Evolutionary conservation across 2,329 filamentous ascomycete genomes (phyloP).

Genomic region (Ophiocordyceps camponoti-rufipedis): DNA sequence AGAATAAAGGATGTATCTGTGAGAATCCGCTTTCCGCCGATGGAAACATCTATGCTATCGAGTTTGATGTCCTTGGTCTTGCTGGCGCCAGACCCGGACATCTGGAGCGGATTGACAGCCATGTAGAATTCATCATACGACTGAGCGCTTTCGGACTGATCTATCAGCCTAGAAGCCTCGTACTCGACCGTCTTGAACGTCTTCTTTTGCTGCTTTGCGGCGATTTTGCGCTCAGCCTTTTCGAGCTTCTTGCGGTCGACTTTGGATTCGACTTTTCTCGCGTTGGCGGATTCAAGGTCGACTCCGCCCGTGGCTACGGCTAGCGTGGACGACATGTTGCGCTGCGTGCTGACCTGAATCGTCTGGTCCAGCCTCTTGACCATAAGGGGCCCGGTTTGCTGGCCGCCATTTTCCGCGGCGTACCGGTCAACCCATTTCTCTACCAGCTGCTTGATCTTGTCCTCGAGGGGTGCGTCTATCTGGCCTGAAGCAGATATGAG

Average conservation of each 20-base stretch:
- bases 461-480: slow-evolving; percentile 50
- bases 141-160: slow-evolving; percentile 64
- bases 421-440: slow-evolving; percentile 79
- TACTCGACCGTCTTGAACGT: slow-evolving; percentile 97
- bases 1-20: slow-evolving; percentile 81
- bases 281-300: slow-evolving; percentile 84
- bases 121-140: slow-evolving; percentile 99
- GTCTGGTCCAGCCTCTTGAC: slow-evolving; percentile 83
- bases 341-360: slow-evolving; percentile 82
- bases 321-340: slow-evolving; percentile 90
- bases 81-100: slow-evolving; percentile 50
- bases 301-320: slow-evolving; percentile 71
- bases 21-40: slow-evolving; percentile 74
- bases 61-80: slow-evolving; percentile 99
- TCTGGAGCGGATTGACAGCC: slow-evolving; percentile 90
- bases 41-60: slow-evolving; percentile 87
- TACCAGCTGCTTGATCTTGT: slow-evolving; percentile 66
- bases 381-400: slow-evolving; percentile 54
- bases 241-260: slow-evolving; percentile 98
- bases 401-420: slow-evolving; percentile 52
- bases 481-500: slow-evolving; percentile 87
- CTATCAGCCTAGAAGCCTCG: slow-evolving; percentile 78
- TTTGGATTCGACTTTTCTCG: slow-evolving; percentile 87
- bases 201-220: slow-evolving; percentile 97
- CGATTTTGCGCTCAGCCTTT: slow-evolving; percentile 94